Conservation (phyloP, 805 yeast genomes). For the Kodamaea neixiangensis region DNA sequence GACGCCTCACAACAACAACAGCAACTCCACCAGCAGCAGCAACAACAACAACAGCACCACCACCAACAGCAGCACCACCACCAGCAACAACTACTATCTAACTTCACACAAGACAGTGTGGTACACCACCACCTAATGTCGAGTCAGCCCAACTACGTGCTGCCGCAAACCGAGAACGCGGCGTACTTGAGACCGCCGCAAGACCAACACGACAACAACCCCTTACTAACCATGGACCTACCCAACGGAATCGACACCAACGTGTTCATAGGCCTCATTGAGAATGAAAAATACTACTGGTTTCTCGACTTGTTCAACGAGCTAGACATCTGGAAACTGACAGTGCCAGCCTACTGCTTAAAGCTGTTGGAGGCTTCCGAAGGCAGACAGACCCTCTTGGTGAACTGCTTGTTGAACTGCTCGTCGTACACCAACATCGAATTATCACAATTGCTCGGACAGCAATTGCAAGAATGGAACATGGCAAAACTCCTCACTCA, state of each 20-base stretch:
- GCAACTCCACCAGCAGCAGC: constrained; percentile 4
- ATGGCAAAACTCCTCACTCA: constrained; percentile 14
- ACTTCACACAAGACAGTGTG: background rate
- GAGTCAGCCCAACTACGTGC: constrained; percentile 1
- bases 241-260: constrained; percentile 20
- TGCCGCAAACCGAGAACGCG: background rate
- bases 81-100: constrained; percentile 5
- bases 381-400: constrained; percentile 22
- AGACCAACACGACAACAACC: constrained; percentile 3
- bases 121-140: constrained; percentile 5
- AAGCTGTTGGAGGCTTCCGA: constrained; percentile 11
- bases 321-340: constrained; percentile 37
- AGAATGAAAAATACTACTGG: constrained; percentile 40
- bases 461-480: constrained; percentile 30
- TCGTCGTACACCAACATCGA: constrained; percentile 16
- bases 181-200: background rate
- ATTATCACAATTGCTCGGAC: constrained; percentile 13
- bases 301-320: constrained; percentile 42
- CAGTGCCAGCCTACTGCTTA: constrained; percentile 37
- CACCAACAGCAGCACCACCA: constrained; percentile 2
- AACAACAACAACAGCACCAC: constrained; percentile 1
- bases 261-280: constrained; percentile 26
- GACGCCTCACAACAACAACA: background rate
- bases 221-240: constrained; percentile 4
- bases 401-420: constrained; percentile 36